Conservation (phyloP, 1,139 yeast genomes). For the Suhomyces bokatorum region DNA sequence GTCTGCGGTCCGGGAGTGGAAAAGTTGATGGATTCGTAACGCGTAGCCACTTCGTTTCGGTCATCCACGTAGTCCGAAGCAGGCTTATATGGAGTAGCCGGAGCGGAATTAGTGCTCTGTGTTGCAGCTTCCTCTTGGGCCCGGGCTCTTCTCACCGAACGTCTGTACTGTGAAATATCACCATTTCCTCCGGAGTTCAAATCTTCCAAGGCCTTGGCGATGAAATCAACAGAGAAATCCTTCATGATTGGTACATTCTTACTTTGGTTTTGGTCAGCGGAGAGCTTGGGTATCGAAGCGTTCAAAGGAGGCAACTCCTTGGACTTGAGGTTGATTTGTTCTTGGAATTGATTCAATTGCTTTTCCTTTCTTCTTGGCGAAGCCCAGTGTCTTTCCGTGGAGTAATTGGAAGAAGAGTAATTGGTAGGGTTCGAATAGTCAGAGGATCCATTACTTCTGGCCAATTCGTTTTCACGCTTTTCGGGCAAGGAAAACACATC, state of each 20-base stretch:
- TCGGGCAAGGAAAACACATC: conserved; percentile 32
- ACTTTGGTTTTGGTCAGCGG: conserved; percentile 10
- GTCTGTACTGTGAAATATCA: conserved; percentile 47
- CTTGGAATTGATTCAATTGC: conserved; percentile 40
- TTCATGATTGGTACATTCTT: conserved; percentile 39
- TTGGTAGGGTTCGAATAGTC: conserved; percentile 26
- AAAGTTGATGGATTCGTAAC: conserved; percentile 40
- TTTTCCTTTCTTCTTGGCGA: conserved; percentile 48
- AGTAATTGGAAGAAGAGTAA: conserved; percentile 46
- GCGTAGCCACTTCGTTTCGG: conserved; percentile 38
- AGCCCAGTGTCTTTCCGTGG: conserved; percentile 50
- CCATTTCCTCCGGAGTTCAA: conserved; percentile 67
- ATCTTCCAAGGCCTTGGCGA: conserved; percentile 63
- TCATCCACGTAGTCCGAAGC: conserved; percentile 39
- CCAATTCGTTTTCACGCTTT: conserved; percentile 14
- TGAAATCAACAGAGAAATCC: conserved; percentile 50
- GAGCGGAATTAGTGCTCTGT: conserved; percentile 14
- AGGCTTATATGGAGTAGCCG: conserved; percentile 26
- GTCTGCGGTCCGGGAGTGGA: conserved; percentile 15
- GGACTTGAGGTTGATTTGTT: conserved; percentile 39
- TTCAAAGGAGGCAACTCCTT: conserved; percentile 28
- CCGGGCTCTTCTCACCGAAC: conserved; percentile 35
- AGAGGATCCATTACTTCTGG: conserved; percentile 19
- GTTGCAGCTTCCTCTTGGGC: conserved; percentile 16
- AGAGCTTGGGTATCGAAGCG: conserved; percentile 8